Evolutionary conservation across 2,329 filamentous ascomycete species (phyloP), one percentile per base, ranked within the genome.

Genomic region (Alternaria gansuensis): DNA sequence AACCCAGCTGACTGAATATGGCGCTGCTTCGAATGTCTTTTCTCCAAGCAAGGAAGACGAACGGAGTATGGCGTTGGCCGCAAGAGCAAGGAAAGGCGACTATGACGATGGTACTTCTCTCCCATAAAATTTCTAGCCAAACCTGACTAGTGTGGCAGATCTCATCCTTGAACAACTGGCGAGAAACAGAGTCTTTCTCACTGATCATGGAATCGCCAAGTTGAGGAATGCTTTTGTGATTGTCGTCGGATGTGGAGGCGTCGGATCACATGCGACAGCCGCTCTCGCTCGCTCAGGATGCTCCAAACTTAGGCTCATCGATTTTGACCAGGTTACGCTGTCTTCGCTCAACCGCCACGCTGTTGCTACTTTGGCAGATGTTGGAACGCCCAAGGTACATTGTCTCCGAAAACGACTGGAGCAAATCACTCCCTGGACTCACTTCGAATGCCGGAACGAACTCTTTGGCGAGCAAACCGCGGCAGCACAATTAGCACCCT

Each of bases 281-380:
- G 89, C 95, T 3, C 87, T 99, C 29, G 90, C 92, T 5, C 89
- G 95, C 29, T 97, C 93, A 0, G 95, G 95, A 31, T 92, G 96
- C 41, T 89, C 90, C n/a, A 89, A 88, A 69, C 84, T 99, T 54
- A 89, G 95, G 1, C 85, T 99, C 36, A 88, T 99, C 67, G 95
- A 99, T 78, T 99, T 99, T 75, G 95, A 99, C 76, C 95, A 99
- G 83, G 94, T 99, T 33, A 96, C 93, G 0, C 83, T 99, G 43
- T 96, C 92, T 64, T 97, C 93, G 3, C 82, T 99, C 54, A 99
- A 99, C 77, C 84, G 95, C n/a, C 95, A 99, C 78, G 93, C 95
- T 8, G 90, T 99, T 1, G 95, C 95, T 5, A 98, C 94, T 0
- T 83, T 98, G 6, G 91, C 92, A 14, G 95, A 99, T 72, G 95